phyloP scores from a whole-genome alignment of 495 filamentous ascomycete species.

The Aspergillus coremiiformis region DNA sequence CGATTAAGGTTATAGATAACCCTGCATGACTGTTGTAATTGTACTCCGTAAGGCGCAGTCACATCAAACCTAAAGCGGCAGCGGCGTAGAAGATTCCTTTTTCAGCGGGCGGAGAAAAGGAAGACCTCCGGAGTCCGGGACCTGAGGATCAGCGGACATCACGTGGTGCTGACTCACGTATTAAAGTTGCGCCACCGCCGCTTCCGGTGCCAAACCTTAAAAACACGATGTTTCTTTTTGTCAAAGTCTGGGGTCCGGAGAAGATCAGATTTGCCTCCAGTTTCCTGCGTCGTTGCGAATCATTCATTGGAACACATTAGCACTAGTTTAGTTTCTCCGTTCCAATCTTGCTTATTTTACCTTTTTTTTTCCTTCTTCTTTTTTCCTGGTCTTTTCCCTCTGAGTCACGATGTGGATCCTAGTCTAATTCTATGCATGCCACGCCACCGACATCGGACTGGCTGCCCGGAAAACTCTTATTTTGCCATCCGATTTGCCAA shows the following conservation, averaged over 20 bases:
- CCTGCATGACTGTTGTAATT: too few species aligned
- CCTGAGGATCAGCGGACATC: not conserved
- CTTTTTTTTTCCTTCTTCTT: not conserved
- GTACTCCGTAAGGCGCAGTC: too few species aligned
- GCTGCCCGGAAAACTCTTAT: not conserved
- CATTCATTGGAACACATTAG: too few species aligned
- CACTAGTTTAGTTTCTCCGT: too few species aligned
- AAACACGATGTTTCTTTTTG: not conserved
- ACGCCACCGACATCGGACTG: not conserved
- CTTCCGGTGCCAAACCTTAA: not conserved
- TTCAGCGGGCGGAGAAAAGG: not conserved
- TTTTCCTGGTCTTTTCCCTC: not conserved
- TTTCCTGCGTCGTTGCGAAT: too few species aligned
- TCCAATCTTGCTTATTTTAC: too few species aligned
- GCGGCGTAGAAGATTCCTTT: not conserved
- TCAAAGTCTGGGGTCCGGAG: not conserved
- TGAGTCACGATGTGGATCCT: not conserved
- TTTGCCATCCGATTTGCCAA: constrained; percentile 1
- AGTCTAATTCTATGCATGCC: not conserved
- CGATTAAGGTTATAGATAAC: too few species aligned
- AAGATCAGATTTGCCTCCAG: too few species aligned
- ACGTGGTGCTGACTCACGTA: not conserved
- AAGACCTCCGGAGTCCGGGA: not conserved
- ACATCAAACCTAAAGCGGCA: not conserved
- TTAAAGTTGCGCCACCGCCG: not conserved